Conservation (phyloP, 805 yeast species). For the Sugiyamaella floridensis region DNA sequence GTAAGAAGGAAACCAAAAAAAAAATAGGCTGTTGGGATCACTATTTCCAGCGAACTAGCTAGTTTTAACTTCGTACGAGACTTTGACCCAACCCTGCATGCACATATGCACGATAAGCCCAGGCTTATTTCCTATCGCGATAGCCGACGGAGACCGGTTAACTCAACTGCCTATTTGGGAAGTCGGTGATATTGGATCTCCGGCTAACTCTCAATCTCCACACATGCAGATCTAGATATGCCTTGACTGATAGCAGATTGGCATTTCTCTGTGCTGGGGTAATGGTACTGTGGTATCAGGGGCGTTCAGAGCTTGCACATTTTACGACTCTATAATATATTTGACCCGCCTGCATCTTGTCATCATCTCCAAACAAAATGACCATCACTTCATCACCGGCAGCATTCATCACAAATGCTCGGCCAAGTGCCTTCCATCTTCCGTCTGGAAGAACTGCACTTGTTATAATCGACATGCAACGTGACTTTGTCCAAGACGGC, state of each 20-base stretch:
- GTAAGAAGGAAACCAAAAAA: neutral
- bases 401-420: slow-evolving; percentile 8
- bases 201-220: too few species aligned
- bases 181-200: too few species aligned
- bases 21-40: too few species aligned
- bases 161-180: neutral
- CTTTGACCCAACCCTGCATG: neutral
- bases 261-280: too few species aligned
- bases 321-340: too few species aligned
- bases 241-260: too few species aligned
- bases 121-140: neutral
- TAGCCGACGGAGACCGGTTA: neutral
- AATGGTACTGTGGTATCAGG: too few species aligned
- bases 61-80: neutral
- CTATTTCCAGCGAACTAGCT: neutral
- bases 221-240: too few species aligned
- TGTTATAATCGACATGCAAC: slow-evolving; percentile 31
- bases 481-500: slow-evolving; percentile 28
- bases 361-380: neutral
- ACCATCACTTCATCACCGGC: neutral
- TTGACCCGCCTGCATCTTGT: too few species aligned
- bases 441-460: slow-evolving; percentile 25
- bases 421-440: slow-evolving; percentile 21
- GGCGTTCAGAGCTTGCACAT: too few species aligned
- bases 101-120: neutral